These are phyloP conservation scores for Filobasidium wieringae DNA, from an alignment of 768 basidiomycete species.

Conservation along the genomic window DNA sequence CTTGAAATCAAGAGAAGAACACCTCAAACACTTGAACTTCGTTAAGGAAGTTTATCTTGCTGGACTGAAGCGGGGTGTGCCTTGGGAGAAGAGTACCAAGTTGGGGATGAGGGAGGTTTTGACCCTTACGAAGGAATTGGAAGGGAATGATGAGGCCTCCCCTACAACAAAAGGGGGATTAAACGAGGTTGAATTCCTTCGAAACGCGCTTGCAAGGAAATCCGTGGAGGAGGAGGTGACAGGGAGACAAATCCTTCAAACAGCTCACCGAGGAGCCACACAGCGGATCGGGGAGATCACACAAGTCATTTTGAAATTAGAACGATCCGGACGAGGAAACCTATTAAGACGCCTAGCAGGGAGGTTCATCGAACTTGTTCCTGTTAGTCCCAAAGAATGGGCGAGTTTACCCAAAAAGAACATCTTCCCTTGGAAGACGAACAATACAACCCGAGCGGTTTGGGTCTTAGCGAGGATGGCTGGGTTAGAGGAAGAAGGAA, in stretches of 20 bases:
- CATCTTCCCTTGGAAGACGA: background rate
- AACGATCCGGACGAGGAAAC: background rate
- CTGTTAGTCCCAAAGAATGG: too few relatives aligned
- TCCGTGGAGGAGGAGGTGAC: background rate
- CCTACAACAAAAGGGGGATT: too few relatives aligned
- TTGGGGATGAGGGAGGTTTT: background rate
- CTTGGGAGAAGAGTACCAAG: slow-evolving; percentile 2
- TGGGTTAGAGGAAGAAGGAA: background rate
- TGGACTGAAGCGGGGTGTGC: background rate
- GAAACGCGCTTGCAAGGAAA: background rate
- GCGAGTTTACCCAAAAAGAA: too few relatives aligned
- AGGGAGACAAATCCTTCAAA: background rate
- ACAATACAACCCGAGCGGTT: background rate
- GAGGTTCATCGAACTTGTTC: background rate
- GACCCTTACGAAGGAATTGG: background rate
- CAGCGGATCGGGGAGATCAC: background rate
- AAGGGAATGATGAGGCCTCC: background rate
- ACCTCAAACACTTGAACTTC: background rate
- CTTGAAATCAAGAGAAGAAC: background rate
- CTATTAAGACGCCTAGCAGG: background rate
- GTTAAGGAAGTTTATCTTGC: slow-evolving; percentile 2
- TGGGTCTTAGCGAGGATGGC: slow-evolving; percentile 6
- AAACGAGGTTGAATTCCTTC: too few relatives aligned
- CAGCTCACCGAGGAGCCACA: background rate
- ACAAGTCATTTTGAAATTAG: background rate